These are phyloP conservation scores for Torrubiella hemipterigena DNA, from an alignment of 2,329 filamentous ascomycete genomes.

Conservation along the genomic window DNA sequence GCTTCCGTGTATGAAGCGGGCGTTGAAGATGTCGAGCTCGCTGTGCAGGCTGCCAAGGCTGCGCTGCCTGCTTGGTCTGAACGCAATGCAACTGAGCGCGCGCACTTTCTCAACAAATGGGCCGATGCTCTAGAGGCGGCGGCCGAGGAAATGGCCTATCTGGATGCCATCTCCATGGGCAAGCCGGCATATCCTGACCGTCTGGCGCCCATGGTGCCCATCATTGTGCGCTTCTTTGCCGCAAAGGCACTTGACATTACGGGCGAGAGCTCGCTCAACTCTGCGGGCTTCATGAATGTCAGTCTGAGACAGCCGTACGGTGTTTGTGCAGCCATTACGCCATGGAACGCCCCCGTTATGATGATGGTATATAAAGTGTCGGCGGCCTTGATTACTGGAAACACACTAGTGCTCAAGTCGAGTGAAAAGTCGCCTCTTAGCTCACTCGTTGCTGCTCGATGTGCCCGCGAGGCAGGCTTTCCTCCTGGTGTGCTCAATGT, in stretches of 20 bases:
- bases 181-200: conserved; percentile 4
- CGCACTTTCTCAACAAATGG: conserved; percentile 5
- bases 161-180: conserved; percentile 9
- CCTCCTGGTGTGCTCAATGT: conserved; percentile 65
- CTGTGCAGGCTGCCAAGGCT: conserved; percentile 6
- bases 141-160: conserved; percentile 4
- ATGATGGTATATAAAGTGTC: conserved; percentile 66
- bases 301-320: conserved; percentile 58
- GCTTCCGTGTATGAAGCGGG: conserved; percentile 9
- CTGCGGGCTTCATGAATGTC: conserved; percentile 51
- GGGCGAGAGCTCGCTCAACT: conserved; percentile 55
- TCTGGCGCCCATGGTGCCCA: conserved; percentile 2
- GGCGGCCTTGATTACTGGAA: conserved; percentile 49
- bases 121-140: conserved; percentile 7
- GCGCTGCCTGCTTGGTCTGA: conserved; percentile 8
- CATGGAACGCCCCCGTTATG: conserved; percentile 61
- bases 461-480: conserved; percentile 61
- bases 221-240: conserved; percentile 55
- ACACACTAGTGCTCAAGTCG: conserved; percentile 48
- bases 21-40: conserved; percentile 7
- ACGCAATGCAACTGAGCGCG: conserved; percentile 3
- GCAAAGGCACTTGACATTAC: conserved; percentile 61
- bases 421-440: conserved; percentile 51
- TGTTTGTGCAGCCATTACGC: conserved; percentile 58
- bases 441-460: conserved; percentile 46